phyloP scores from a whole-genome alignment of 371 early-diverging fungal species.

The Mortierella sp. region DNA sequence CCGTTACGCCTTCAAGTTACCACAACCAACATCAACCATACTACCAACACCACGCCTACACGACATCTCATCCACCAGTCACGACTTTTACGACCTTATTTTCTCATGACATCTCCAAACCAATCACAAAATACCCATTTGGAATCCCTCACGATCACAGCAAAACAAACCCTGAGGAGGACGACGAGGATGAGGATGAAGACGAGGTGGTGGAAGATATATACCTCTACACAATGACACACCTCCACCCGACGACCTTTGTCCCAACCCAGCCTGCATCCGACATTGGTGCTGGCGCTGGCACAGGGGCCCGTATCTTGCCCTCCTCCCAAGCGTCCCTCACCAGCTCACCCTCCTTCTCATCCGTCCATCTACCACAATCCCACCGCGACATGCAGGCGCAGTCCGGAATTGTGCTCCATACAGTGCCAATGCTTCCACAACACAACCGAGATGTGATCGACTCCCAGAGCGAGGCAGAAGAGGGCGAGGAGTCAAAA shows the following conservation, averaged over 20 bases:
- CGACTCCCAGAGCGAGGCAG: not conserved
- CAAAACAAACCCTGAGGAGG: not conserved
- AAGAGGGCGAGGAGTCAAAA: not conserved
- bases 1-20: no score
- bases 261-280: not conserved
- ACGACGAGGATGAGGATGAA: not conserved
- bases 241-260: not conserved
- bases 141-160: not conserved
- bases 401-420: not conserved
- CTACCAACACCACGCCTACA: not conserved
- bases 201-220: constrained; percentile 2
- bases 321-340: not conserved
- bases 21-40: not conserved
- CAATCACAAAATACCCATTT: not conserved
- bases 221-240: constrained; percentile 2
- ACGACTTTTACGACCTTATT: not conserved
- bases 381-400: not conserved
- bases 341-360: not conserved
- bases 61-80: not conserved
- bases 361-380: not conserved
- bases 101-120: constrained; percentile 1
- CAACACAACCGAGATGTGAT: not conserved
- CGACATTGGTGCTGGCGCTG: not conserved
- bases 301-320: not conserved
- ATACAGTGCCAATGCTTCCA: not conserved